A percentile compares a stretch with the other conserved stretches of the same genome.
Evolutionary conservation across 345 rosid genomes (phyloP).

Genomic region (Cardiospermum halicacabum): DNA sequence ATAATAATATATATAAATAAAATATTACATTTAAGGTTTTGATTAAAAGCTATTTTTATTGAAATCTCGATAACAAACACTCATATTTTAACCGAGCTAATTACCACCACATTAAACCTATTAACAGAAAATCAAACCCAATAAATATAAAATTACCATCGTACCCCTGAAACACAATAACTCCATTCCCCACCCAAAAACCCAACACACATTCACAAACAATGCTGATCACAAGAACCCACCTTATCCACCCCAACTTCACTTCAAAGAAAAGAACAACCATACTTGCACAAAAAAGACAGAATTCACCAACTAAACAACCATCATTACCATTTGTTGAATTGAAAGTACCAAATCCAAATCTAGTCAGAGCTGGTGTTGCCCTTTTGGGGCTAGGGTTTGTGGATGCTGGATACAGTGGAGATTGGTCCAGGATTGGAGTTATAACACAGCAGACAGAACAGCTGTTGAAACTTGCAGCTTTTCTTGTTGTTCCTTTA

Average conservation of each 20-base stretch:
- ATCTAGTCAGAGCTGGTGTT: constrained; percentile 38
- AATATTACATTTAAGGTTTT: no score
- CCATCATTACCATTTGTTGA: constrained; percentile 11
- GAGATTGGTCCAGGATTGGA: constrained; percentile 95
- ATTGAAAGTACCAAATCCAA: constrained; percentile 25
- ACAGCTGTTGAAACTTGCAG: constrained; percentile 56
- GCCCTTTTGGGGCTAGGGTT: constrained; percentile 60
- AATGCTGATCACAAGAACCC: constrained; percentile 28
- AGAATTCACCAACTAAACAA: constrained; percentile 17
- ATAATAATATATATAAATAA: no score
- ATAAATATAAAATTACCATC: no score
- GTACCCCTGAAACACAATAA: no score
- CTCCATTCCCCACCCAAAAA: no score
- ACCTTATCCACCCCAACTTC: constrained; percentile 19
- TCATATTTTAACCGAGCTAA: no score
- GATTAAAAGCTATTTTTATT: no score
- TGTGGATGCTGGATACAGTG: constrained; percentile 90
- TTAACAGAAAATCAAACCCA: no score
- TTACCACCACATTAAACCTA: no score
- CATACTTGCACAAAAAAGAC: constrained; percentile 32
- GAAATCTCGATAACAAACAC: no score
- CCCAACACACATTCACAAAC: no score
- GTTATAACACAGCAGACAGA: constrained; percentile 68
- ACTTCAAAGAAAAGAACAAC: constrained; percentile 11
- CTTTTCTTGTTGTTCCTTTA: constrained; percentile 66